Base-by-base conservation (phyloP, 2,329 filamentous ascomycete genomes). In the Mycosphaerella arachidis region DNA sequence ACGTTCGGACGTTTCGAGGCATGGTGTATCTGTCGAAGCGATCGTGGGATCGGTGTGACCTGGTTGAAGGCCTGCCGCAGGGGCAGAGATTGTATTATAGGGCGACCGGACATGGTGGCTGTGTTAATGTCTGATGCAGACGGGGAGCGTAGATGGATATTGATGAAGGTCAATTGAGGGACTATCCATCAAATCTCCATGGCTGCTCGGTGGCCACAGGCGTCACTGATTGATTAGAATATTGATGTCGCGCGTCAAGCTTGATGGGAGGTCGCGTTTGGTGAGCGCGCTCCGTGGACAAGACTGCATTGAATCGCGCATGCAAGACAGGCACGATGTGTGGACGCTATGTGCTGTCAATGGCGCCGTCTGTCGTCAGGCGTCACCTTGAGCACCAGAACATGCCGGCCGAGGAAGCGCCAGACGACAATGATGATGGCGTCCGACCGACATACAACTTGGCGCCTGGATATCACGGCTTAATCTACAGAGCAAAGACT, bases 401-500 rank as follows among this genome's bases (percentile, higher is more conserved):
- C 62, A 90, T 96, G 84, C 83, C 82, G 2, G 59, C 52, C 27
- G 68, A 70, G 13, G 85, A 91, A 58, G 85, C 84, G 0, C 90
- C 90, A 0, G 82, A 84, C 4, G 91, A 96, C 68, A 86, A 91
- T 24, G 90, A 96, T 67, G 85, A 90, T 18, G 83, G 79, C 51
- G 77, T 86, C 35, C 84, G 89, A 40, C 89, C 91, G 71, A 91
- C 84, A 37, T 96, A 95, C 78, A 97, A 97, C 73, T 95, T 99
- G 72, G 91, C 93, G 0, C 94, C 94, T 0, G 90, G 92, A 0
- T 90, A 91, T 63, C 82, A 89, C 70, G 93, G 94, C 35, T 80
- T 94, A 27, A 90, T 97, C 29, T 96, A 96, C 72, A 86, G 92
- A 60, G 91, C 91, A 35, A 85, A 91, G 55, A 62, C 55, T 16